A percentile compares a stretch with the other conserved stretches of the same genome.
These are phyloP conservation scores for Lenzites betulinus DNA, from an alignment of 768 basidiomycete species.

Conservation along the genomic window DNA sequence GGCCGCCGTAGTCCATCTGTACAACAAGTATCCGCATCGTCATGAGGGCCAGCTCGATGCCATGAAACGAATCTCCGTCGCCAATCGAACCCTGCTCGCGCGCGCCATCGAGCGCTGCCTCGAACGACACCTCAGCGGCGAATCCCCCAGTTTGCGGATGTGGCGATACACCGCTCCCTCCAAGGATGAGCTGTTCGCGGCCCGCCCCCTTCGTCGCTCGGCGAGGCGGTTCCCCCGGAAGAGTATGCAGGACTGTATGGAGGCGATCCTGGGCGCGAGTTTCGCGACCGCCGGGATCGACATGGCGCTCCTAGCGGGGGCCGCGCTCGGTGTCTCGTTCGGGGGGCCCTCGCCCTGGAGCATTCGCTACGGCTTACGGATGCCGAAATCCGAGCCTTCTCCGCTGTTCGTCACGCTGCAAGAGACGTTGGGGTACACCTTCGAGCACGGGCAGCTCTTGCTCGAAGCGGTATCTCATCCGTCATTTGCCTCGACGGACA, in stretches of 20 bases:
- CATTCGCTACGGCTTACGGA: slow-evolving; percentile 48
- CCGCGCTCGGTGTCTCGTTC: slow-evolving; percentile 65
- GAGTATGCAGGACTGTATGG: slow-evolving; percentile 87
- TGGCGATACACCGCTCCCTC: slow-evolving; percentile 60
- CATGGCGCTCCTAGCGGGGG: slow-evolving; percentile 66
- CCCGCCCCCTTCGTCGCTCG: slow-evolving; percentile 34
- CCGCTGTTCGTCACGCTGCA: slow-evolving; percentile 58
- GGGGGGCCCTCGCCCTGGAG: slow-evolving; percentile 74
- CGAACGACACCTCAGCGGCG: slow-evolving; percentile 63
- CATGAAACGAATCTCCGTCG: slow-evolving; percentile 64
- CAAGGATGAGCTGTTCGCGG: slow-evolving; percentile 38
- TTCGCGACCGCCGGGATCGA: slow-evolving; percentile 73
- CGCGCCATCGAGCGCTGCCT: slow-evolving; percentile 67
- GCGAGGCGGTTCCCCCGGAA: slow-evolving; percentile 59
- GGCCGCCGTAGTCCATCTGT: slow-evolving; percentile 72
- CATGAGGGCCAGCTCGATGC: slow-evolving; percentile 83
- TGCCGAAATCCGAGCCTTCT: slow-evolving; percentile 39
- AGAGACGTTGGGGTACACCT: slow-evolving; percentile 67
- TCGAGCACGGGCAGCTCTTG: slow-evolving; percentile 62
- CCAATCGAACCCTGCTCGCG: slow-evolving; percentile 68
- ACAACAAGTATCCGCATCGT: slow-evolving; percentile 71
- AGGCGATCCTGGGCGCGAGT: slow-evolving; percentile 78
- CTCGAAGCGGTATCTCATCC: slow-evolving; percentile 87
- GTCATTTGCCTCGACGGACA: slow-evolving; percentile 56
- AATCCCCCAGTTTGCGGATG: slow-evolving; percentile 49